These are phyloP conservation scores for Cyberlindnera galapagoensis DNA, from an alignment of 805 yeast genomes.

Conservation along the genomic window DNA sequence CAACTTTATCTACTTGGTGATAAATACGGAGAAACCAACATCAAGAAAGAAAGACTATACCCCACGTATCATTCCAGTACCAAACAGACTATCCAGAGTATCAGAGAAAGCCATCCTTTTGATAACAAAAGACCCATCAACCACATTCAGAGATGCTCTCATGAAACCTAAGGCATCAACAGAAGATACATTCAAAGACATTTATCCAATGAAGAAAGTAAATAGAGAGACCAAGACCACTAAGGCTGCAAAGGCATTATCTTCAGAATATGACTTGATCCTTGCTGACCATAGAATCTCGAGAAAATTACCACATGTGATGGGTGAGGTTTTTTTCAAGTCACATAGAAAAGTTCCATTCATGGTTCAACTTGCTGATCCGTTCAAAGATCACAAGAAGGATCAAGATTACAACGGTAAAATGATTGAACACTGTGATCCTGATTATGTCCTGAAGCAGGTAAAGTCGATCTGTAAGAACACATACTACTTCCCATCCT, in stretches of 20 bases:
- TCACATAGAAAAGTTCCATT: constrained; percentile 63
- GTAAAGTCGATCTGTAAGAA: constrained; percentile 57
- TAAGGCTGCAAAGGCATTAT: constrained; percentile 40
- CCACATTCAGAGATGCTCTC: constrained; percentile 44
- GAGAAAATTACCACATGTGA: constrained; percentile 47
- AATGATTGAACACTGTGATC: constrained; percentile 59
- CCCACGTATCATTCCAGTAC: constrained; percentile 43
- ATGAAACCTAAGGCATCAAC: constrained; percentile 22
- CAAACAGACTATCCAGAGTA: constrained; percentile 42
- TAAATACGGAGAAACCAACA: constrained; percentile 42
- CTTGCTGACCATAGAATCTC: constrained; percentile 66
- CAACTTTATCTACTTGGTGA: constrained; percentile 27
- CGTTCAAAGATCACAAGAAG: constrained; percentile 21
- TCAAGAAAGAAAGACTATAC: constrained; percentile 39
- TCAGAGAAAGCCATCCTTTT: constrained; percentile 48
- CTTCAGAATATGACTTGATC: constrained; percentile 58
- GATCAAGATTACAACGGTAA: constrained; percentile 32
- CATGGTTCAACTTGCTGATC: constrained; percentile 50
- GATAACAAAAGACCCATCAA: constrained; percentile 69
- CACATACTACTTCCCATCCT: constrained; percentile 54
- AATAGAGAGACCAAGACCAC: constrained; percentile 41
- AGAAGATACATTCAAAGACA: constrained; percentile 16
- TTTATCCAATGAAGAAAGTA: constrained; percentile 34
- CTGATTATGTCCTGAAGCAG: constrained; percentile 57
- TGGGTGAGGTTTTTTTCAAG: constrained; percentile 57